phyloP scores from a whole-genome alignment of 2,329 filamentous ascomycete species.

The Leptographium radiaticola region DNA sequence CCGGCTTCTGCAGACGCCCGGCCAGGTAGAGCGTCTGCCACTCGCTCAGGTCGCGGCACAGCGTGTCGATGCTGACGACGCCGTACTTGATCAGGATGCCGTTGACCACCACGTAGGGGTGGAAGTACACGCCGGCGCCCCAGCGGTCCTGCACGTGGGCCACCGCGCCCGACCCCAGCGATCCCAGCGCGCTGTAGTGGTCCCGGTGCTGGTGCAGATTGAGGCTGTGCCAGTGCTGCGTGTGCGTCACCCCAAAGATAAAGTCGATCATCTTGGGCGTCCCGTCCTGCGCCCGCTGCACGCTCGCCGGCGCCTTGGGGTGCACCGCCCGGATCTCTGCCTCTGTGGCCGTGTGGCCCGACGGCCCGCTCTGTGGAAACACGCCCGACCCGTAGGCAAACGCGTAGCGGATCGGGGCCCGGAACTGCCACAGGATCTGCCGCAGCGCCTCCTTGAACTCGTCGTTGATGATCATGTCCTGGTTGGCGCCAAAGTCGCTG shows the following conservation, averaged over 20 bases:
- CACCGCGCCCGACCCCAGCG: slow-evolving; percentile 72
- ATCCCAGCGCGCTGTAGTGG: slow-evolving; percentile 81
- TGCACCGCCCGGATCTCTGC: slow-evolving; percentile 54
- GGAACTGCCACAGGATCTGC: slow-evolving; percentile 80
- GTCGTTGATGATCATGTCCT: slow-evolving; percentile 90
- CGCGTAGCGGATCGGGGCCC: slow-evolving; percentile 86
- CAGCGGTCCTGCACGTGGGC: slow-evolving; percentile 75
- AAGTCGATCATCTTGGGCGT: slow-evolving; percentile 97
- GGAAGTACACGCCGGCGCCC: slow-evolving; percentile 95
- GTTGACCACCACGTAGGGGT: slow-evolving; percentile 88
- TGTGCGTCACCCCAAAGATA: slow-evolving; percentile 88
- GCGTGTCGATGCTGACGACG: slow-evolving; percentile 83
- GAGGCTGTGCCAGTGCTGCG: slow-evolving; percentile 92
- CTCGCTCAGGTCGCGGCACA: slow-evolving; percentile 72
- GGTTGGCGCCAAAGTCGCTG: slow-evolving; percentile 80
- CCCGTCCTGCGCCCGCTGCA: slow-evolving; percentile 74
- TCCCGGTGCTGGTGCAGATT: slow-evolving; percentile 80
- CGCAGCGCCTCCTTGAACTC: slow-evolving; percentile 88
- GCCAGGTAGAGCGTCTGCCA: slow-evolving; percentile 97
- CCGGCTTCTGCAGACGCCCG: slow-evolving; percentile 88
- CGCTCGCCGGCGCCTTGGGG: slow-evolving; percentile 65
- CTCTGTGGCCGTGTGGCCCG: slow-evolving; percentile 39
- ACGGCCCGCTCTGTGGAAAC: slow-evolving; percentile 60
- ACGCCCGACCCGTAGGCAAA: slow-evolving; percentile 97
- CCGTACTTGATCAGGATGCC: slow-evolving; percentile 97